Conservation (phyloP, 2,329 filamentous ascomycete species). For the Raffaelea arxii region DNA sequence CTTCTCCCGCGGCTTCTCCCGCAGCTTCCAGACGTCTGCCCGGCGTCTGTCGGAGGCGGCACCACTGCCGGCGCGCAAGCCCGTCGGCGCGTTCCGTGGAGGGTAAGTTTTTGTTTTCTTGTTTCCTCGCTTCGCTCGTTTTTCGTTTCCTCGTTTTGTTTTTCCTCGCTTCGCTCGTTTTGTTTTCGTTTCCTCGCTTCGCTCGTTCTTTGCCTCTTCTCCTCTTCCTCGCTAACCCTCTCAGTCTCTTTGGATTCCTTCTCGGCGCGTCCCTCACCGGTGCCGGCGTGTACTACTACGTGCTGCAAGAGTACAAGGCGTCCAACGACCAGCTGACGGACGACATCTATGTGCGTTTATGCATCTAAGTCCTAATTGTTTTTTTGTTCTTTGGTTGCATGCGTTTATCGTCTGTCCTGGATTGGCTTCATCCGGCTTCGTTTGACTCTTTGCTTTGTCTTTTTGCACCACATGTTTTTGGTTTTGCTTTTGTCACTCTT, state of each 20-base stretch:
- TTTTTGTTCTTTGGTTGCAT: not conserved
- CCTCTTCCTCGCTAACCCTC: too few relatives aligned
- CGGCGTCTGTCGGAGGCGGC: slow-evolving; percentile 32
- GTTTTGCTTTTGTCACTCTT: too few relatives aligned
- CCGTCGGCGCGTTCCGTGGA: slow-evolving; percentile 51
- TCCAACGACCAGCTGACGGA: slow-evolving; percentile 89
- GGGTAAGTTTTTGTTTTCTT: slow-evolving; percentile 33
- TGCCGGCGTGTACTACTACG: slow-evolving; percentile 79
- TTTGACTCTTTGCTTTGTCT: slow-evolving; percentile 2
- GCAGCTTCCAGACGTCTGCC: slow-evolving; percentile 41
- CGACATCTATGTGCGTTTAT: slow-evolving; percentile 81
- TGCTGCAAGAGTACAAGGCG: slow-evolving; percentile 85
- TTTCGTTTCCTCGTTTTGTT: not conserved
- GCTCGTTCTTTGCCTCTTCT: too few relatives aligned
- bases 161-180: not conserved
- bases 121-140: not conserved
- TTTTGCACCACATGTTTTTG: slow-evolving; percentile 1
- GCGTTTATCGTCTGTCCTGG: too few relatives aligned
- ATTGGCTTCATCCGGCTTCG: too few relatives aligned
- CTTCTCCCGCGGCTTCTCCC: slow-evolving; percentile 17
- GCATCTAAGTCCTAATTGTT: slow-evolving; percentile 23
- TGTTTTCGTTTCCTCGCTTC: not conserved
- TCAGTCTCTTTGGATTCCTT: slow-evolving; percentile 83
- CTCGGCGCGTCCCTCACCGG: slow-evolving; percentile 73
- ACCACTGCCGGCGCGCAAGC: slow-evolving; percentile 46